phyloP scores from a whole-genome alignment of 1,284 basidiomycete genomes.

The Microbotryum silenes-acaulis region DNA sequence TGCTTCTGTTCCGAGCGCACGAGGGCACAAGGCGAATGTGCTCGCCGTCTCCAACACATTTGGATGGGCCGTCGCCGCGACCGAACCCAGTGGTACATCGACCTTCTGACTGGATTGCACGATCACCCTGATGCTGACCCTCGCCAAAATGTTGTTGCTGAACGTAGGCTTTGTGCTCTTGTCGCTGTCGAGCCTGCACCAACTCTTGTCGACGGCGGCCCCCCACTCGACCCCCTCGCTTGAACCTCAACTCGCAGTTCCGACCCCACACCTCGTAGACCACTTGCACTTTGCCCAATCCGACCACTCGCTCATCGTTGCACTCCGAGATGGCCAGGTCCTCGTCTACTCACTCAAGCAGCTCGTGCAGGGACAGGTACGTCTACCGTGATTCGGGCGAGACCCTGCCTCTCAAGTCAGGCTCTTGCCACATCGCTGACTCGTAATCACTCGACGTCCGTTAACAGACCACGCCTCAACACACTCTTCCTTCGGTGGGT shows the following conservation, averaged over 20 bases:
- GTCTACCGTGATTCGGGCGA: not conserved
- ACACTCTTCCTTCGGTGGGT: not conserved
- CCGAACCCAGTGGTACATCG: slow-evolving; percentile 10
- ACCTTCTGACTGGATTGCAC: too few species aligned
- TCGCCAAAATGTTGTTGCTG: not conserved
- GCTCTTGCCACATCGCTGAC: not conserved
- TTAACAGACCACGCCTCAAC: not conserved
- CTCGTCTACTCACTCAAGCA: slow-evolving; percentile 27
- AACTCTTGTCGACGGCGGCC: slow-evolving; percentile 5
- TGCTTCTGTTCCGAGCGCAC: not conserved
- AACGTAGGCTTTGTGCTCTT: slow-evolving; percentile 30
- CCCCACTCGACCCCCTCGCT: slow-evolving; percentile 21
- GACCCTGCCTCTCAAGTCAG: not conserved
- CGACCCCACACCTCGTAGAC: slow-evolving; percentile 17
- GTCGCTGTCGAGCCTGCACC: slow-evolving; percentile 21
- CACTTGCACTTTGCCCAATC: slow-evolving; percentile 27
- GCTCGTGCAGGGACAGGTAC: slow-evolving; percentile 24
- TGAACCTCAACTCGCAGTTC: slow-evolving; percentile 1
- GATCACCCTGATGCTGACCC: too few species aligned
- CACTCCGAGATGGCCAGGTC: slow-evolving; percentile 23
- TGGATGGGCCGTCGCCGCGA: slow-evolving; percentile 22
- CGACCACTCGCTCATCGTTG: slow-evolving; percentile 27
- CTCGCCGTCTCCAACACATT: slow-evolving; percentile 30
- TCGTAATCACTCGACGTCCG: not conserved
- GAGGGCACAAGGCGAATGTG: slow-evolving; percentile 13